phyloP scores from a whole-genome alignment of 2,329 filamentous ascomycete genomes.

The Venturia nashicola region DNA sequence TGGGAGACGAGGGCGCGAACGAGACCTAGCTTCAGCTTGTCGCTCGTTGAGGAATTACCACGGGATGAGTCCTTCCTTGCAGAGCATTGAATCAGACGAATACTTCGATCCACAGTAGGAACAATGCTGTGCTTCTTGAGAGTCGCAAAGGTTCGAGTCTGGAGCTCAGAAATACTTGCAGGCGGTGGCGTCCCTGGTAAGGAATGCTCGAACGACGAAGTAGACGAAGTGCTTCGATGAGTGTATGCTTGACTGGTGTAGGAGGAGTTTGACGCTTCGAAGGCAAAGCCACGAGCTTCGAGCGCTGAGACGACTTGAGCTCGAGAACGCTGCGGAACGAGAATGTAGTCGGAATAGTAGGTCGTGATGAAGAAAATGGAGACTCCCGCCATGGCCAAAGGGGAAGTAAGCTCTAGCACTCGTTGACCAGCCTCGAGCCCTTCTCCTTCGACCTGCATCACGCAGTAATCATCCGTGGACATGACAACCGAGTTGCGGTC shows the following conservation, averaged over 20 bases:
- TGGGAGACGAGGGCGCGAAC: conserved; percentile 34
- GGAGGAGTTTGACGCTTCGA: conserved; percentile 49
- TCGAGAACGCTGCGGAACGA: conserved; percentile 68
- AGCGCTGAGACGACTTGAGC: conserved; percentile 65
- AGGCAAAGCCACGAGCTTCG: conserved; percentile 69
- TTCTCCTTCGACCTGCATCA: conserved; percentile 80
- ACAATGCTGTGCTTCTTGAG: conserved; percentile 65
- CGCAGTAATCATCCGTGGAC: conserved; percentile 71
- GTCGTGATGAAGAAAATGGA: conserved; percentile 98
- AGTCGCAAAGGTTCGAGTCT: conserved; percentile 70
- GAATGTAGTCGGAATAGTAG: conserved; percentile 94
- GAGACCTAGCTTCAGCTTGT: conserved; percentile 31
- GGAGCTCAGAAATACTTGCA: conserved; percentile 64
- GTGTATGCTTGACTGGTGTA: conserved; percentile 44
- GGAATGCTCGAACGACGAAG: conserved; percentile 32
- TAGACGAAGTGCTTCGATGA: conserved; percentile 34
- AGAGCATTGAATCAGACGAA: conserved; percentile 73
- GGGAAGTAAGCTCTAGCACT: conserved; percentile 83
- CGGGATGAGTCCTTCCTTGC: conserved; percentile 38
- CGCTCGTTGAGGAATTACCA: conserved; percentile 17
- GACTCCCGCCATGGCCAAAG: conserved; percentile 82
- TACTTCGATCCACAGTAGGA: conserved; percentile 54
- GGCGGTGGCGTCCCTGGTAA: conserved; percentile 62
- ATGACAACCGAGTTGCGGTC: conserved; percentile 46
- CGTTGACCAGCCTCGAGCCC: conserved; percentile 84